Conservation (phyloP, 2,329 filamentous ascomycete genomes). For the Cryphonectria carpinicola region DNA sequence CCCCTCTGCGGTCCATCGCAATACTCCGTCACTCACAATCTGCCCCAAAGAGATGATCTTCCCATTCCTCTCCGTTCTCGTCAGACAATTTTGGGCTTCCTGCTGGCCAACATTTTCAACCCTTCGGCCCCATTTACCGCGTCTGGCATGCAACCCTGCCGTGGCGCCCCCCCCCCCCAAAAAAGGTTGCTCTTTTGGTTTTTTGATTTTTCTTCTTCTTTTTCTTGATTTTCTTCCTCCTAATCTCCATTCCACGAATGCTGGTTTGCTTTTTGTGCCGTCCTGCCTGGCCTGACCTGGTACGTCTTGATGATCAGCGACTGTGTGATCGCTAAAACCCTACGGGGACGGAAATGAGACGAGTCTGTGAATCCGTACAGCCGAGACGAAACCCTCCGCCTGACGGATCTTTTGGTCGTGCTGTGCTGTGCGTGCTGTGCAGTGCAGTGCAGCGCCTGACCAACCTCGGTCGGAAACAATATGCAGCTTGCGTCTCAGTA, state of each 20-base stretch:
- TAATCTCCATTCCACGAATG: neutral
- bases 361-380: constrained; percentile 22
- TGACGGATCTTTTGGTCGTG: neutral
- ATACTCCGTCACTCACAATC: constrained; percentile 4
- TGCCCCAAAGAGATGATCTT: constrained; percentile 5
- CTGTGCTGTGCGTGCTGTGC: neutral
- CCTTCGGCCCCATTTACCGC: constrained; percentile 5
- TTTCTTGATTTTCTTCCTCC: neutral
- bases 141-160: constrained; percentile 10
- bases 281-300: neutral
- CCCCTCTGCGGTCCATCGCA: neutral
- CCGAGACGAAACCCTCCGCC: constrained; percentile 18
- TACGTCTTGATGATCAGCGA: constrained; percentile 9
- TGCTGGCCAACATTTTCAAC: constrained; percentile 10
- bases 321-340: constrained; percentile 23
- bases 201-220: neutral
- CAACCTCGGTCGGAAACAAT: neutral
- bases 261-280: neutral
- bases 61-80: constrained; percentile 1
- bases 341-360: constrained; percentile 24
- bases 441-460: neutral
- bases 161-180: neutral
- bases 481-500: neutral
- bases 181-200: neutral
- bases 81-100: neutral